Evolutionary conservation across 2,329 filamentous ascomycete genomes (phyloP).

Genomic region (Colletotrichum endophyticum): DNA sequence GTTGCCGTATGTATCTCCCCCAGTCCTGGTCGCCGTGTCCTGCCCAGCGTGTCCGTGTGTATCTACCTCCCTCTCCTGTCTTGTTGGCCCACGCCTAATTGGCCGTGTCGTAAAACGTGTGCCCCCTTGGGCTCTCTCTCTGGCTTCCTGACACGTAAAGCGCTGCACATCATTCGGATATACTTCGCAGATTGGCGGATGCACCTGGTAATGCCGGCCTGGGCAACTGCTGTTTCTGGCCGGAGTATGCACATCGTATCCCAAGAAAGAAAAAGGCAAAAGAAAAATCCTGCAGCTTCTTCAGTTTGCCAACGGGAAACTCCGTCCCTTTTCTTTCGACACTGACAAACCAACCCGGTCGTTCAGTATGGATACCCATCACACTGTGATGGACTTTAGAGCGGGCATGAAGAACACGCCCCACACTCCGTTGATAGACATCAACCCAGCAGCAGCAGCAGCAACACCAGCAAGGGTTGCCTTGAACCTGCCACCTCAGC

Average conservation of each 20-base stretch:
- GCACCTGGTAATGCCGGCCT: not conserved
- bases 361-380: not conserved
- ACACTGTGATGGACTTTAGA: not conserved
- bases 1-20: not conserved
- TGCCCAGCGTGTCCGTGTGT: not conserved
- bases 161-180: not conserved
- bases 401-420: not conserved
- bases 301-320: not conserved
- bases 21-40: not conserved
- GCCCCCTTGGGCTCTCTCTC: not conserved
- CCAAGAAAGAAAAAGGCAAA: not conserved
- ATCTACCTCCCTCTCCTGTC: not conserved
- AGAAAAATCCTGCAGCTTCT: not conserved
- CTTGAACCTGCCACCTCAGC: not conserved
- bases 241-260: not conserved
- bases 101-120: not conserved
- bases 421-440: not conserved
- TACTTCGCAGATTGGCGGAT: not conserved
- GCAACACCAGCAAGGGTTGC: not conserved
- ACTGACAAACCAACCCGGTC: not conserved
- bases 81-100: not conserved
- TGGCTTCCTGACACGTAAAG: not conserved
- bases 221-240: not conserved
- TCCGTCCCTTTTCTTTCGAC: not conserved
- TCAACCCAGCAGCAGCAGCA: not conserved